Evolutionary conservation across 768 basidiomycete species (phyloP).

Genomic region (Kwoniella pini): DNA sequence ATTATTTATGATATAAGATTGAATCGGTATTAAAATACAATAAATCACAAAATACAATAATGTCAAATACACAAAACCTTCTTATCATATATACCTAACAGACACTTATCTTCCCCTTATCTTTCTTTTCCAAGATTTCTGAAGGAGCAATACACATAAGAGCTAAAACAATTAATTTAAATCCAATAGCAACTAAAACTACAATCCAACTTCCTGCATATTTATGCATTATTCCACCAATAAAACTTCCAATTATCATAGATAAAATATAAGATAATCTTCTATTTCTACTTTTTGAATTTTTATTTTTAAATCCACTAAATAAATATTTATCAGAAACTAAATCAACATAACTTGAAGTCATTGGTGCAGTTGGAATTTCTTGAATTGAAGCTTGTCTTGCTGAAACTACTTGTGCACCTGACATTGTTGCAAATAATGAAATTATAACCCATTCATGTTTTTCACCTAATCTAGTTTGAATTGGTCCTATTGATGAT

Average conservation of each 20-base stretch:
- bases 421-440: slow-evolving; percentile 42
- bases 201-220: slow-evolving; percentile 41
- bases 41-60: no score
- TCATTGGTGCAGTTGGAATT: slow-evolving; percentile 46
- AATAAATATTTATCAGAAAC: slow-evolving; percentile 41
- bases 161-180: slow-evolving; percentile 29
- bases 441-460: slow-evolving; percentile 38
- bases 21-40: no score
- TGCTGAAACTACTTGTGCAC: slow-evolving; percentile 44
- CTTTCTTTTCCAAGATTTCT: slow-evolving; percentile 10
- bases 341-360: slow-evolving; percentile 41
- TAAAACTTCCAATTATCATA: slow-evolving; percentile 40
- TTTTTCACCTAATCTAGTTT: slow-evolving; percentile 15
- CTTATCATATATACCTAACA: background rate
- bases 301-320: slow-evolving; percentile 14
- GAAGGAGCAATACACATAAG: slow-evolving; percentile 22
- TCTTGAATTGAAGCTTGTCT: slow-evolving; percentile 37
- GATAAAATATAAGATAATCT: slow-evolving; percentile 36
- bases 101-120: background rate
- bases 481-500: slow-evolving; percentile 21
- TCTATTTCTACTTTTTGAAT: slow-evolving; percentile 35
- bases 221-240: slow-evolving; percentile 40
- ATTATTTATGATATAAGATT: no score
- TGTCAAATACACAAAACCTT: no score
- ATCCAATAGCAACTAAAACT: slow-evolving; percentile 31